Percentiles rank a stretch among this genome's conserved stretches.
These are phyloP conservation scores for Ganoderma meredithae DNA, from an alignment of 1,284 basidiomycete species.

Conservation along the genomic window DNA sequence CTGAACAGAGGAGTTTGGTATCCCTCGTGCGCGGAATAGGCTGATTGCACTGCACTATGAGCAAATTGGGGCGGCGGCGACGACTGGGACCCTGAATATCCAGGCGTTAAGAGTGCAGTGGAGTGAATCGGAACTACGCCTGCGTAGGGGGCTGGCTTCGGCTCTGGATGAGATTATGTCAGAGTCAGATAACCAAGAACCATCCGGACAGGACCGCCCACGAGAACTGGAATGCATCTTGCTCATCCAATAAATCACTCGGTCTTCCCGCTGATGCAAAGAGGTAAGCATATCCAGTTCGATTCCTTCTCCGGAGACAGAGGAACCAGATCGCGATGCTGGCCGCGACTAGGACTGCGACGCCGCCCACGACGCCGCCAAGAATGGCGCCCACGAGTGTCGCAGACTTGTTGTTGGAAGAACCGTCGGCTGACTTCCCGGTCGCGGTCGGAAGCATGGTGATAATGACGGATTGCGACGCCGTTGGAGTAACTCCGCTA, in stretches of 20 bases:
- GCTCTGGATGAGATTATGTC: conserved; percentile 8
- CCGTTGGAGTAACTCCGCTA: conserved; percentile 18
- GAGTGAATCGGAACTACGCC: background rate
- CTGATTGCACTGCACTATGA: background rate
- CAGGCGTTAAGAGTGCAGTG: background rate
- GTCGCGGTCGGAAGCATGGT: conserved; percentile 15
- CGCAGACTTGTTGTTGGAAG: background rate
- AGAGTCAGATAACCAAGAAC: background rate
- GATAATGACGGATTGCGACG: conserved; percentile 10
- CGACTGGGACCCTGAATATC: conserved; percentile 3
- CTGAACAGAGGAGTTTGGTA: conserved; percentile 10
- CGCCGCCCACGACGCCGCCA: conserved; percentile 30
- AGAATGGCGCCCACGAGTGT: conserved; percentile 27
- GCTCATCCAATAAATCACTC: conserved; percentile 21
- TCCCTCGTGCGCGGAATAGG: background rate
- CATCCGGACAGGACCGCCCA: background rate
- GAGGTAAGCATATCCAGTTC: conserved; percentile 22
- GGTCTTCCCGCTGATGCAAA: conserved; percentile 22
- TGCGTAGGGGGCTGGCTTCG: conserved; percentile 22
- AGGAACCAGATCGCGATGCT: conserved; percentile 23
- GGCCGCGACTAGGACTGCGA: conserved; percentile 20
- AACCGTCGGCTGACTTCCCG: background rate
- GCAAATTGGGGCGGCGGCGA: conserved; percentile 2
- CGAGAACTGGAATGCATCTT: conserved; percentile 12
- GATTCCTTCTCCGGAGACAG: conserved; percentile 20